Percentiles rank a stretch among this genome's conserved stretches.
Conservation (phyloP, 331 rosid genomes). For the Stylosanthes scabra region DNA sequence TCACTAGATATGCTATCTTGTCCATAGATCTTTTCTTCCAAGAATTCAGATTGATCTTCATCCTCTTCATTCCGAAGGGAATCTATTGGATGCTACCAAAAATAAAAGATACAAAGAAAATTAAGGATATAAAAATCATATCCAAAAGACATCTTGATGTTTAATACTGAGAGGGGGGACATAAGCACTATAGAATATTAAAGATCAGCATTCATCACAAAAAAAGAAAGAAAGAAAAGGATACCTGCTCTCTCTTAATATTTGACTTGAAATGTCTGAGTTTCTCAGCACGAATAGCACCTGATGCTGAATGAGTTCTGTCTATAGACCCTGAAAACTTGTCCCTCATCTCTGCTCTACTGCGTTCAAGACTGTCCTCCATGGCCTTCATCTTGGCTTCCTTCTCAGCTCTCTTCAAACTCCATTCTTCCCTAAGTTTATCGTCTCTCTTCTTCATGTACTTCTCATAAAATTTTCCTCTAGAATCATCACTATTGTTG, state of each 20-base stretch:
- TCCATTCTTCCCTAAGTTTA: constrained; percentile 90
- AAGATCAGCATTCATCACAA: constrained; percentile 33
- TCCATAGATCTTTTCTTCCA: constrained; percentile 63
- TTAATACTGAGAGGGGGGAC: constrained; percentile 18
- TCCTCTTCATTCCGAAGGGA: constrained; percentile 77
- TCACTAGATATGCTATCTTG: constrained; percentile 52
- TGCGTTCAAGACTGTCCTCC: constrained; percentile 90
- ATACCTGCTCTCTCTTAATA: constrained; percentile 82
- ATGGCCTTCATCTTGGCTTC: constrained; percentile 96
- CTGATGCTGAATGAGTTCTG: constrained; percentile 61
- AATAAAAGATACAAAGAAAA: constrained; percentile 21
- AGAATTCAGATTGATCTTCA: constrained; percentile 70
- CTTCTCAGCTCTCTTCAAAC: constrained; percentile 80
- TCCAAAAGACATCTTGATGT: constrained; percentile 17
- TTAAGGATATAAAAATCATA: constrained; percentile 37
- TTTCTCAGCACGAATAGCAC: constrained; percentile 70
- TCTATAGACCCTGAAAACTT: constrained; percentile 76
- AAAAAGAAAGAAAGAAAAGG: constrained; percentile 31
- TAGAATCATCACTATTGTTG: constrained; percentile 68
- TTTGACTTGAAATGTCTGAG: constrained; percentile 71
- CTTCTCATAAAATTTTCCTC: constrained; percentile 86
- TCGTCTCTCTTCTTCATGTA: constrained; percentile 97
- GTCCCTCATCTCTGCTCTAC: constrained; percentile 82
- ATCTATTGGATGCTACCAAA: constrained; percentile 67
- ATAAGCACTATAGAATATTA: constrained; percentile 33